Evolutionary conservation across 495 filamentous ascomycete species (phyloP), one percentile per base, ranked within the genome.

Genomic region (Pseudevernia furfuracea): DNA sequence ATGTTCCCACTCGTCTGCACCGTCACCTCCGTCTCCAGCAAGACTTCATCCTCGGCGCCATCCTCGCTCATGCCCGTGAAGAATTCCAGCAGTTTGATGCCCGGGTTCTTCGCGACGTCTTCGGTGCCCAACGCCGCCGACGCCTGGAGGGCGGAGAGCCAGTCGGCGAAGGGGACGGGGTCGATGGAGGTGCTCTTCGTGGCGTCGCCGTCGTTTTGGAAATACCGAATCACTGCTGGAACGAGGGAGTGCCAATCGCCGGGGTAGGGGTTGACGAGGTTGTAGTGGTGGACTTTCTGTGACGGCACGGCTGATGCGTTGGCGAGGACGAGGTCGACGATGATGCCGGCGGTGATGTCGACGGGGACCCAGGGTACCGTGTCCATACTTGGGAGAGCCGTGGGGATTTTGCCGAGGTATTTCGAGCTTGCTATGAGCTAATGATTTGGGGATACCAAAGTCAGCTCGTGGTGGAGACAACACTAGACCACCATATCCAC

Each of bases 381-480:
- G 53, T 64, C 53, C n/a, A 59, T 53, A 10, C 49, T 41, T 1
- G 62, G 49, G 11, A 64, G 23, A 1, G 12, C 9, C 5, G 25
- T 46, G 43, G 62, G 62, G 36, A 64, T 39, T 32, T 57, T 28
- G 30, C 28, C n/a, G 17, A 64, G 53, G 19, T 64, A 58, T 6
- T 34, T 25, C 36, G 62, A 64, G 70, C 30, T 74, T 80, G 75
- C 77, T 60, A 83, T 64, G 55, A 82, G 67, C 61, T 61, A n/a
- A n/a, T 9, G 63, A 5, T 7, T 1, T 53, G 2, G 49, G 15
- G 3, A 4, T 4, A 1, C 1, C 17, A 7, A 17, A 7, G 49
- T 53, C 15, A 53, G 49, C 28, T 23, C 8, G 46, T 4, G 7
- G n/a, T 25, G 23, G 15, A 53, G 46, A 23, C 15, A 3, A 14